Evolutionary conservation across 306 rosid species (phyloP), one percentile per base, ranked within the genome.

Genomic region (Lathyrus aphaca): DNA sequence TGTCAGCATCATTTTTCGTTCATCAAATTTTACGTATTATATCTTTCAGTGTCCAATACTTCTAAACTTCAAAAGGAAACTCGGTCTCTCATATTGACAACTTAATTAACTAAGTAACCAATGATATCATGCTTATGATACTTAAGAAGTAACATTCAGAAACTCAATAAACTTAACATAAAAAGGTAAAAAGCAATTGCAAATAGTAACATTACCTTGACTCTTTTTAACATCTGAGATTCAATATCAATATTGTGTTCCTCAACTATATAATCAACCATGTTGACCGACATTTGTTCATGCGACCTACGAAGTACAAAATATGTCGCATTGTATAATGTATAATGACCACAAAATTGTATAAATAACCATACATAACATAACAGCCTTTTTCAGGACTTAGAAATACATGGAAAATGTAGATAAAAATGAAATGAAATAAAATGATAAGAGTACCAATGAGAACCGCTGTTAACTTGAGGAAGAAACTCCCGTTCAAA

Each of bases 401-500:
- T 53, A 68, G 69, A 54, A 66, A 21, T 54, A 60, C 4, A 30
- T 16, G 17, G 30, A 2, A 5, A 25, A 21, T 42, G 23, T 29
- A 61, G 53, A 70, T 21, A 19, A 72, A 42, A 37, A 45, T 77
- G 14, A 73, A 73, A 73, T 42, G 45, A 74, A 68, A 35, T 23
- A 44, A 71, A 46, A 35, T 3, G 11, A 59, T 45, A 38, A 17
- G 37, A 37, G 58, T 83, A 93, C 97, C 98, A 93, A 61, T 88
- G 71, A 65, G 63, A 84, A 66, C 76, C 90, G 61, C 64, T 80
- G 48, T 58, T 29, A 70, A 93, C 97, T 71, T 8, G 82, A 44
- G 97, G 96, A 73, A 93, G 94, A 83, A 93, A 86, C 69, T 82
- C 85, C 2, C 94, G 90, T 83, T 93, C 98, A 78, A 88, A 93